phyloP scores from a whole-genome alignment of 1,284 basidiomycete genomes.

The Ganoderma sinense region DNA sequence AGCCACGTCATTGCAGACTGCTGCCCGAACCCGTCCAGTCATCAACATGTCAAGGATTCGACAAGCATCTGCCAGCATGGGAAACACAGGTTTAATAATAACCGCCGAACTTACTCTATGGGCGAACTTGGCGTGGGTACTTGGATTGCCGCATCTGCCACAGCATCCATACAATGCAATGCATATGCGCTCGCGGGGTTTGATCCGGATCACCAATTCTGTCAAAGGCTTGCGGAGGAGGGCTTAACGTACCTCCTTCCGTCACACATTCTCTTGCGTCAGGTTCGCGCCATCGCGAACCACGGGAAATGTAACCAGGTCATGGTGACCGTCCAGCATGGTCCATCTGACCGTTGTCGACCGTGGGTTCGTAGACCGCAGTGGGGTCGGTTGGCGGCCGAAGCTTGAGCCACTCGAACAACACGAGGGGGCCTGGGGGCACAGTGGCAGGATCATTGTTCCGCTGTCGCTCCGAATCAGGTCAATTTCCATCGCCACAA shows the following conservation, averaged over 20 bases:
- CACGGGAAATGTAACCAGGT: not conserved
- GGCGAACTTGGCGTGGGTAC: not conserved
- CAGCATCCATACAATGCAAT: not conserved
- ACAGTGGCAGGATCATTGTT: not conserved
- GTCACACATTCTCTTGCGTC: not conserved
- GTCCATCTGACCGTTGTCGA: not conserved
- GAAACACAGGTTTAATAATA: not conserved
- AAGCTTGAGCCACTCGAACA: not conserved
- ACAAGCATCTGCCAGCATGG: not conserved
- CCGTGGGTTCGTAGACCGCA: not conserved
- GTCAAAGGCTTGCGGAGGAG: not conserved
- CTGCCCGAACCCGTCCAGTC: not conserved
- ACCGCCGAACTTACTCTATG: not conserved
- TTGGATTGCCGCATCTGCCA: not conserved
- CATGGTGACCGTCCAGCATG: not conserved
- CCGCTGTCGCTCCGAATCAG: conserved; percentile 2
- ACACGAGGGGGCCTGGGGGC: not conserved
- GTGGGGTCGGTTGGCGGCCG: not conserved
- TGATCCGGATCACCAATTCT: not conserved
- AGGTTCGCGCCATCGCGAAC: not conserved
- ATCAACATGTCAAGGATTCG: not conserved
- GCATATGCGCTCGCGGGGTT: not conserved
- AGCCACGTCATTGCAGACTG: not conserved
- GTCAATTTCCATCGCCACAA: conserved; percentile 2
- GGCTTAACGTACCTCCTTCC: not conserved